Evolutionary conservation across 2,329 filamentous ascomycete species (phyloP), one percentile per base, ranked within the genome.

Genomic region (Diatrype stigma): DNA sequence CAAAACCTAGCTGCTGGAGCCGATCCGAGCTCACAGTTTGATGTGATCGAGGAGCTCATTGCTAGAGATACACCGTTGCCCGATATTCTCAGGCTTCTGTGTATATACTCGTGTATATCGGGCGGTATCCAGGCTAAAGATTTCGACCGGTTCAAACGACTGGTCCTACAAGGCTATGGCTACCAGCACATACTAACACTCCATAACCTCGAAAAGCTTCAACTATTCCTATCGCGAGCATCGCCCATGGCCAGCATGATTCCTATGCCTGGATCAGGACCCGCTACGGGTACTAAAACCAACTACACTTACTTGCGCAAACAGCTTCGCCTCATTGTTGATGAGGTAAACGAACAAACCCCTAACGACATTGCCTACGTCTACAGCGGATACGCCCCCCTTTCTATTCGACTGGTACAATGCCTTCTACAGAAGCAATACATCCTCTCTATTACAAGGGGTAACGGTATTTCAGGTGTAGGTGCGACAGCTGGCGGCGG

Each of bases 341-440:
- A 99, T 66, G 94, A 97, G 67, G 93, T 99, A 37, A 92, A 96
- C 65, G 94, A 99, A 69, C 86, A 94, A 52, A 88, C 95, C 45
- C 94, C 94, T 2, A 89, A 94, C 62, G 94, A 99, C 62, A 86
- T 97, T 54, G 88, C 92, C n/a, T 99, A 99, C 63, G 92, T 96
- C 11, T 99, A 97, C 71, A 96, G 90, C 57, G 95, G 94, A 48
- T 99, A 97, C 66, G 94, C 95, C 4, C 95, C 94, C 0, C 79
- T 99, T 12, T 96, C 90, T 42, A 82, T 97, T 49, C 86, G 94
- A 16, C 81, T 99, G 4, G 87, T 99, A 6, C 95, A 99, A 69
- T 94, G 90, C 65, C 82, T 97, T 46, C 73, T 99, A 45, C 92
- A 97, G 68, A 99, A 99, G 69, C 84, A 90, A 51, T 89, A 92